Evolutionary conservation across 2,329 filamentous ascomycete species (phyloP), one percentile per base, ranked within the genome.

Genomic region (Epichloe gansuensis): DNA sequence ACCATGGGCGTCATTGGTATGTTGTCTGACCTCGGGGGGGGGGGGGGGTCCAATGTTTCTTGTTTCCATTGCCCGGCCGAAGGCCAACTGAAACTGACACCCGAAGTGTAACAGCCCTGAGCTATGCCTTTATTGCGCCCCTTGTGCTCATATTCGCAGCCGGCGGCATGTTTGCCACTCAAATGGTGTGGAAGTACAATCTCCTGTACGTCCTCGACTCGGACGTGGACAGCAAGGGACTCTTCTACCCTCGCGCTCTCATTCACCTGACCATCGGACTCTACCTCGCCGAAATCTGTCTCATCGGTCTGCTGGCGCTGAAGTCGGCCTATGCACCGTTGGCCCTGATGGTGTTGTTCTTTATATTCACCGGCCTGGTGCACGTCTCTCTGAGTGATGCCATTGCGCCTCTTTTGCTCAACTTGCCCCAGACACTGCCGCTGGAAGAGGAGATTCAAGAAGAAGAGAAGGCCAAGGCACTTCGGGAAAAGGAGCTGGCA

Each of bases 101-200:
- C 7, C 42, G 34, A 6, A 13, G 27, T 12, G 3, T 21, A 12
- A 3, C 62, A 85, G 87, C 87, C 41, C 84, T 96, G 55, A 85
- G 83, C 35, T 96, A 96, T 64, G 84, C 89, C 2, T 84, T 83
- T 56, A 94, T 96, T 60, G 87, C 89, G 2, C 91, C 90, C 0
- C 71, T 96, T 11, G 83, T 95, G 51, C 75, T 95, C 48, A 80
- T 83, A 5, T 96, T 95, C 61, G 87, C 88, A 1, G 82, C 84
- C 1, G 74, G 87, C 40, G 89, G 88, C 31, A 78, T 96, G 54
- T 80, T 76, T 23, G 72, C 93, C 42, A 90, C 95, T 68, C 94
- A 95, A 65, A 72, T 91, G 50, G 87, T 89, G 47, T 95, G 89
- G 74, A 81, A 87, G 17, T 95, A 97, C 75, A 94, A 95, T 64